phyloP scores from a whole-genome alignment of 495 filamentous ascomycete genomes.

The Copromyces sp. region DNA sequence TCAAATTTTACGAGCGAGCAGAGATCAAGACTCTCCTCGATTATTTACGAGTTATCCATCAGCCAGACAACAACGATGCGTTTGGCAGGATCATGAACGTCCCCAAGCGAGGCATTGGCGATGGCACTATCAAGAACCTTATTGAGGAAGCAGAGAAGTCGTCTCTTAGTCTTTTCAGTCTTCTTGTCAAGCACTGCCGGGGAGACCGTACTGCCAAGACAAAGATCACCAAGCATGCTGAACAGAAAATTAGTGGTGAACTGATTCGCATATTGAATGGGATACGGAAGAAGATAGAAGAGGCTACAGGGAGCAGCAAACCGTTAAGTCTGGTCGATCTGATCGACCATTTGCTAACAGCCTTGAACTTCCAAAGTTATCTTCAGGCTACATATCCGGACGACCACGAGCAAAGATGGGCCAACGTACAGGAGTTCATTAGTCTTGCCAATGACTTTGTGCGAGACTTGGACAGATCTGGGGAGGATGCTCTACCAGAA shows the following conservation, averaged over 20 bases:
- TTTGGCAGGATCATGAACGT: slow-evolving; percentile 77
- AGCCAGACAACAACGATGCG: slow-evolving; percentile 84
- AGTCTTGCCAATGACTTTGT: slow-evolving; percentile 64
- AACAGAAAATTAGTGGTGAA: slow-evolving; percentile 41
- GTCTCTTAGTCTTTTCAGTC: slow-evolving; percentile 62
- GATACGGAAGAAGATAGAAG: slow-evolving; percentile 53
- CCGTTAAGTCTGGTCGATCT: slow-evolving; percentile 54
- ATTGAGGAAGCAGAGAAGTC: slow-evolving; percentile 64
- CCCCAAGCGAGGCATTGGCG: slow-evolving; percentile 72
- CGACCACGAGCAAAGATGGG: slow-evolving; percentile 78
- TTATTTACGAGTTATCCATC: slow-evolving; percentile 77
- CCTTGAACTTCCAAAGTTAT: slow-evolving; percentile 62
- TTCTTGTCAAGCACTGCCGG: slow-evolving; percentile 59
- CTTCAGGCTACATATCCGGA: slow-evolving; percentile 58
- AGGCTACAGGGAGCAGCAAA: slow-evolving; percentile 19
- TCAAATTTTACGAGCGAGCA: slow-evolving; percentile 81
- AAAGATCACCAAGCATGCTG: slow-evolving; percentile 55
- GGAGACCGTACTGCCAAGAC: slow-evolving; percentile 56
- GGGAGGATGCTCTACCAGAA: slow-evolving; percentile 62
- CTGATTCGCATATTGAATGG: slow-evolving; percentile 43
- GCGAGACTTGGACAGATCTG: slow-evolving; percentile 29
- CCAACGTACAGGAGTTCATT: slow-evolving; percentile 83
- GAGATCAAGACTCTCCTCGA: slow-evolving; percentile 87
- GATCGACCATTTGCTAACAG: slow-evolving; percentile 62
- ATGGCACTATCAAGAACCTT: slow-evolving; percentile 61